Conservation (phyloP, 129 eudicot species). For the Centella asiatica region DNA sequence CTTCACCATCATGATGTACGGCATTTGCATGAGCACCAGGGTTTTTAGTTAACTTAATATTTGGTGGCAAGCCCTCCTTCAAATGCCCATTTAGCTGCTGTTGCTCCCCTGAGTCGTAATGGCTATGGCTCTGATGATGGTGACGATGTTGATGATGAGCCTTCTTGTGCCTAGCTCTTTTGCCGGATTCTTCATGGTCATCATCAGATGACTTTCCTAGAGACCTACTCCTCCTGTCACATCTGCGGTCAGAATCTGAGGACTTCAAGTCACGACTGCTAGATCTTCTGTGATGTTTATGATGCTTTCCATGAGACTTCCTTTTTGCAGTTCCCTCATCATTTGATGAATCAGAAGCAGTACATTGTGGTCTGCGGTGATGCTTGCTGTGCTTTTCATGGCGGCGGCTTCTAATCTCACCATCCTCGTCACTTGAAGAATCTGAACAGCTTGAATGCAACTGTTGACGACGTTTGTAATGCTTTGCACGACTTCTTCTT, state of each 20-base stretch:
- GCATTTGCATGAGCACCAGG: neutral
- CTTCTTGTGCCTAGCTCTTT: conserved; percentile 18
- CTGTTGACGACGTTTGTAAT: conserved; percentile 23
- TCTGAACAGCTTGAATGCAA: conserved; percentile 33
- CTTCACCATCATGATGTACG: conserved; percentile 12
- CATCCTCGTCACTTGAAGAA: conserved; percentile 41
- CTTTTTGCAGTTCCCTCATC: conserved; percentile 31
- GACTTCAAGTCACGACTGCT: conserved; percentile 33
- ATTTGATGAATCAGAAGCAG: conserved; percentile 33
- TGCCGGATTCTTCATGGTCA: conserved; percentile 27
- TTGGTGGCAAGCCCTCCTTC: conserved; percentile 12
- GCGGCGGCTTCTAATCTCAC: conserved; percentile 21
- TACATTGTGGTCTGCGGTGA: conserved; percentile 15
- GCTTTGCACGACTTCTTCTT: conserved; percentile 30
- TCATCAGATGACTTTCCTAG: conserved; percentile 33
- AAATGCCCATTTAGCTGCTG: neutral
- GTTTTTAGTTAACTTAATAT: conserved; percentile 18
- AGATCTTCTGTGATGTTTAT: conserved; percentile 43
- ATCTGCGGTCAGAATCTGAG: conserved; percentile 20
- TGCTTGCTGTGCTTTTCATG: conserved; percentile 34
- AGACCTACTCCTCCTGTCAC: conserved; percentile 26
- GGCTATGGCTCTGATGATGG: conserved; percentile 6
- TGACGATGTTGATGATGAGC: conserved; percentile 14
- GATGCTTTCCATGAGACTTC: conserved; percentile 29
- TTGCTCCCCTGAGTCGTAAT: conserved; percentile 14